Evolutionary conservation across 2,329 filamentous ascomycete species (phyloP).

Genomic region (Arthroderma sp.): DNA sequence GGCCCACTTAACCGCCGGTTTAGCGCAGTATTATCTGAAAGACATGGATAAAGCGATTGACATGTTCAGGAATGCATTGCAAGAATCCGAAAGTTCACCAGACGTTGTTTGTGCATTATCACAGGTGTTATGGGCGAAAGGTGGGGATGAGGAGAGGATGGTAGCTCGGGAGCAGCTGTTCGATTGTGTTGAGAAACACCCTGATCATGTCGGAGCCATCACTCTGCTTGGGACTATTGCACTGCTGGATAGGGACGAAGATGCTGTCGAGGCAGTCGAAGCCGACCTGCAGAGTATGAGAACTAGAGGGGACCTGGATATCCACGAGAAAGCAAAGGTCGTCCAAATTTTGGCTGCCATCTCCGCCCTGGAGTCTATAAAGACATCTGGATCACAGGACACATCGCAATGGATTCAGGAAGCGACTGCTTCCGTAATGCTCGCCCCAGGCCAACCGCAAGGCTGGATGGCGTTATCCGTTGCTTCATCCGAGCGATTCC

Average conservation of each 20-base stretch:
- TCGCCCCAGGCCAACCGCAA: conserved; percentile 63
- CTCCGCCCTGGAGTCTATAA: conserved; percentile 42
- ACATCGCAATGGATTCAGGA: conserved; percentile 41
- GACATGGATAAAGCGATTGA: conserved; percentile 56
- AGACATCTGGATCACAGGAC: conserved; percentile 22
- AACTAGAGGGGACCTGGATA: conserved; percentile 49
- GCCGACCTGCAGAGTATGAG: conserved; percentile 63
- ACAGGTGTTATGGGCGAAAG: conserved; percentile 87
- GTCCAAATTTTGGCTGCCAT: conserved; percentile 65
- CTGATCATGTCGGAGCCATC: conserved; percentile 65
- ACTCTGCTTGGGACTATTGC: conserved; percentile 74
- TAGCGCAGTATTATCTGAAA: conserved; percentile 62
- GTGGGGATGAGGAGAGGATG: conserved; percentile 57
- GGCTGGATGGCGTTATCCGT: conserved; percentile 68
- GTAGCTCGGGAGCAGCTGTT: conserved; percentile 71
- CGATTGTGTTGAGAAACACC: conserved; percentile 58
- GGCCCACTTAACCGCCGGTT: conserved; percentile 69
- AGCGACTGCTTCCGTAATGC: conserved; percentile 63
- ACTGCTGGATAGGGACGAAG: conserved; percentile 63
- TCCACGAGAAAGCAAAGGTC: conserved; percentile 53
- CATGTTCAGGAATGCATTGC: conserved; percentile 67
- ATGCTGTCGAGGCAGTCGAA: conserved; percentile 66
- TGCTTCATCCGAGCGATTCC: conserved; percentile 39
- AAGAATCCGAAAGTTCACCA: conserved; percentile 61
- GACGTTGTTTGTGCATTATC: conserved; percentile 79